Conservation (phyloP, 2,329 filamentous ascomycete genomes). For the Iodosphaeria phyllophila region DNA sequence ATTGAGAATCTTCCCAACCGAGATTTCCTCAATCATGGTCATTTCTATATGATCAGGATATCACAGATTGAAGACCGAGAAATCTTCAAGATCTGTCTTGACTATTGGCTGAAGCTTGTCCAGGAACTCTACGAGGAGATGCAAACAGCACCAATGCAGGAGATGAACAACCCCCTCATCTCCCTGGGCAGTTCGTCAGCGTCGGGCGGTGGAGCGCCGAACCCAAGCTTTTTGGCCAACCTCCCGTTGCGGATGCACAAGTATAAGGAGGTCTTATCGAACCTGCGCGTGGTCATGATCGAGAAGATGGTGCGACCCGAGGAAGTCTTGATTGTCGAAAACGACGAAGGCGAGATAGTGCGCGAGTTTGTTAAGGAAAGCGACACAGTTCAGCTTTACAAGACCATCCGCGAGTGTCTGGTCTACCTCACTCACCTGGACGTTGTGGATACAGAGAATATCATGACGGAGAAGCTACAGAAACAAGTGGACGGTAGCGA, state of each 20-base stretch:
- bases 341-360: slow-evolving; percentile 97
- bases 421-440: slow-evolving; percentile 96
- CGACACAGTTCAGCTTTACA: slow-evolving; percentile 97
- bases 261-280: slow-evolving; percentile 85
- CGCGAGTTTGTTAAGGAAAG: slow-evolving; percentile 99
- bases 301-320: slow-evolving; percentile 99
- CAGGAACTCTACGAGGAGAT: slow-evolving; percentile 98
- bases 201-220: slow-evolving; percentile 65
- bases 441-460: slow-evolving; percentile 90
- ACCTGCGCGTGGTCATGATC: slow-evolving; percentile 94
- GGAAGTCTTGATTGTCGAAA: slow-evolving; percentile 97
- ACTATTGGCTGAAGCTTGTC: slow-evolving; percentile 98
- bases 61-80: slow-evolving; percentile 97
- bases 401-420: slow-evolving; percentile 91
- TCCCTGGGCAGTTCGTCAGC: slow-evolving; percentile 57
- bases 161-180: slow-evolving; percentile 82
- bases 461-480: slow-evolving; percentile 97
- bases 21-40: slow-evolving; percentile 86
- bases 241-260: slow-evolving; percentile 96
- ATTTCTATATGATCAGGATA: slow-evolving; percentile 96
- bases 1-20: slow-evolving; percentile 92
- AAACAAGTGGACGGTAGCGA: slow-evolving; percentile 88
- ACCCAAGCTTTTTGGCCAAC: slow-evolving; percentile 68
- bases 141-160: slow-evolving; percentile 86
- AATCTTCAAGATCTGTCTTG: slow-evolving; percentile 97